Base-by-base conservation (phyloP, 176 grass and related monocot genomes). In the Urochloa ruziziensis region DNA sequence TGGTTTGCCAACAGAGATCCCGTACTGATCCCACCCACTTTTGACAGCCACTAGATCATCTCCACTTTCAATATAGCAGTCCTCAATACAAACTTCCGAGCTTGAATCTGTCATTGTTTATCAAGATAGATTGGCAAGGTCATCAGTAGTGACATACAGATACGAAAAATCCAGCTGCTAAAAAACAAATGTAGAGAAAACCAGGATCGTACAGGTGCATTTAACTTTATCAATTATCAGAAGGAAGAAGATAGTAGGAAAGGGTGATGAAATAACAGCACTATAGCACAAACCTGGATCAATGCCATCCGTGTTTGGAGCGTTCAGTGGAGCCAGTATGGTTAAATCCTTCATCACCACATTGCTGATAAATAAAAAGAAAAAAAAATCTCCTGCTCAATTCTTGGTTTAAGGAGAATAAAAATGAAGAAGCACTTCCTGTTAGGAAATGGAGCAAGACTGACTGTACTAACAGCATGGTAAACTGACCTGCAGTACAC, bases 11-110 rank as follows among this genome's bases (percentile, higher is more conserved):
- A 75, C 7, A 33, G 78, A 87, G 69, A 95, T 93, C 36, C 96
- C 96, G 2, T 95, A 98, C n/a, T 98, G 92, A 74, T 95, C 93
- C 96, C 93, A 95, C 2, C 92, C 92, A 62, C 94, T 97, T 91
- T 97, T 97, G 73, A 97, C 71, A 37, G 92, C 94, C 62, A 98
- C 93, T 2, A 98, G 81, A 47, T 97, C 92, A 49, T 97, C 95
- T 62, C 95, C 95, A 15, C 92, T 98, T 71, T 94, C 86, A 3
- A 95, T 95, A 21, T 97, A 91, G 64, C 92, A 92, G 74, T 98
- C 96, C 61, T 95, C 91, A 43, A 98, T 67, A 67, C 96, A 98
- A 52, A 98, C 89, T 42, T 98, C 73, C 21, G 96, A 93, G 67
- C 93, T 95, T 12, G 93, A 98, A 56, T 98, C 96, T 98, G 93